Base-by-base conservation (phyloP, 176 grass and related monocot species). In the Juncus inflexus region DNA sequence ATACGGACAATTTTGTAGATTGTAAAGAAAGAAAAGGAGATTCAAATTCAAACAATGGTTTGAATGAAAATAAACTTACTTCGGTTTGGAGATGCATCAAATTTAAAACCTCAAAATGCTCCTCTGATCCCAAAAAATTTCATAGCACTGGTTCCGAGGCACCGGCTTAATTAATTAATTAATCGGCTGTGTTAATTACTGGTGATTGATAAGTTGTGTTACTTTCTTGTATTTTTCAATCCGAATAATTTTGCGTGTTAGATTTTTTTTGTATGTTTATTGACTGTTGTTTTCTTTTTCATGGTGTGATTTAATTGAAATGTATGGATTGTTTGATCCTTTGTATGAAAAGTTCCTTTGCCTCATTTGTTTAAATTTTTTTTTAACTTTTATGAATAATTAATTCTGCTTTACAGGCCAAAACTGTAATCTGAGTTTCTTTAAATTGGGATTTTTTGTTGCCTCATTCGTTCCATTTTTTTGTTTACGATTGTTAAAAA, bases 41-140 rank as follows among this genome's bases (percentile, higher is more conserved):
- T 66, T 12, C 65, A 72, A 84, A 72, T 59, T 37, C 12, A 7
- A 16, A 66, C 16, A 79, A 88, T 45, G 69, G 70, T 12, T 42
- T 40, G 2, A 12, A 15, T 3, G 63, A 76, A 0, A 70, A 66
- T 60, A 90, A 86, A 59, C 75, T 91, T 51, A 74, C 87, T 66
- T 96, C 91, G 1, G 6, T 87, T 36, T 91, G 87, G 91, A 85
- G 87, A 76, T 84, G 78, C 76, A 95, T 87, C 51, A 95, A 95
- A 72, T 77, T 84, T 6, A 90, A 83, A 70, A 74, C 77, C 6
- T 84, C 86, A 10, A 80, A 80, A 3, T 83, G 91, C 64, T 90
- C 76, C 71, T 90, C 91, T 2, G 78, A 95, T 66, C 75, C 43
- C 35, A 90, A 95, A 63, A 77, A 84, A 54, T 73, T 95, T 82